These are phyloP conservation scores for Meyerozyma sp. DNA, from an alignment of 1,139 yeast genomes.

Conservation along the genomic window DNA sequence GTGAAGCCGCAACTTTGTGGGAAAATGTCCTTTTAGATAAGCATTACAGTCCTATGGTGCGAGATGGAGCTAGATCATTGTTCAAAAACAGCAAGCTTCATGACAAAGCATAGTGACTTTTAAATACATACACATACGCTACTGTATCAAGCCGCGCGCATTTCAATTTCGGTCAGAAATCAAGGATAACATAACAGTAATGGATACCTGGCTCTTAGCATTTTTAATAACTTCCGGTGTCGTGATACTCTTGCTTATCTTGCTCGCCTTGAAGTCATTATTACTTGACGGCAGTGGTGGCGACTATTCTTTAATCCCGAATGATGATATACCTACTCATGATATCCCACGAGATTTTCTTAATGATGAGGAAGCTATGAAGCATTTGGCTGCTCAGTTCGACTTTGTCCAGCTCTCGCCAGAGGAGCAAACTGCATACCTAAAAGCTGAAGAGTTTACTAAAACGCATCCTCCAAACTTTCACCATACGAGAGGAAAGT, in stretches of 20 bases:
- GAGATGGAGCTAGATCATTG: slow-evolving; percentile 43
- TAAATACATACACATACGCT: not conserved
- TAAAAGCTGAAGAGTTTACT: slow-evolving; percentile 32
- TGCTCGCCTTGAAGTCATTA: slow-evolving; percentile 3
- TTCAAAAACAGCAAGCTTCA: slow-evolving; percentile 32
- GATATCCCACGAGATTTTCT: slow-evolving; percentile 35
- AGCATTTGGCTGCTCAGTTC: slow-evolving; percentile 31
- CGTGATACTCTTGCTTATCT: slow-evolving; percentile 3
- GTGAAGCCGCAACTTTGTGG: slow-evolving; percentile 89
- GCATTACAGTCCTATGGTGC: slow-evolving; percentile 80
- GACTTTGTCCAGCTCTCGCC: slow-evolving; percentile 37
- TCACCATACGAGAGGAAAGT: slow-evolving; percentile 27
- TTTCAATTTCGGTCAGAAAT: too few species aligned
- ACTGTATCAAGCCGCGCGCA: not conserved
- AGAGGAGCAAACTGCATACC: slow-evolving; percentile 37
- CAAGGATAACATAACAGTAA: not conserved
- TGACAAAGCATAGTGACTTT: not conserved
- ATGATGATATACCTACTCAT: slow-evolving; percentile 7
- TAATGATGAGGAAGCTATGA: slow-evolving; percentile 38
- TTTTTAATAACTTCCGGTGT: slow-evolving; percentile 3
- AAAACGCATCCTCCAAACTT: slow-evolving; percentile 28
- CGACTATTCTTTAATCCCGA: slow-evolving; percentile 10
- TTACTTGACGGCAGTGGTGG: slow-evolving; percentile 1
- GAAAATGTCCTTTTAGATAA: slow-evolving; percentile 72
- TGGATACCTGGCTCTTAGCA: slow-evolving; percentile 2